A percentile compares a stretch with the other conserved stretches of the same genome.
Evolutionary conservation across 2,329 filamentous ascomycete species (phyloP).

Genomic region (Monilinia vaccinii-corymbosi): DNA sequence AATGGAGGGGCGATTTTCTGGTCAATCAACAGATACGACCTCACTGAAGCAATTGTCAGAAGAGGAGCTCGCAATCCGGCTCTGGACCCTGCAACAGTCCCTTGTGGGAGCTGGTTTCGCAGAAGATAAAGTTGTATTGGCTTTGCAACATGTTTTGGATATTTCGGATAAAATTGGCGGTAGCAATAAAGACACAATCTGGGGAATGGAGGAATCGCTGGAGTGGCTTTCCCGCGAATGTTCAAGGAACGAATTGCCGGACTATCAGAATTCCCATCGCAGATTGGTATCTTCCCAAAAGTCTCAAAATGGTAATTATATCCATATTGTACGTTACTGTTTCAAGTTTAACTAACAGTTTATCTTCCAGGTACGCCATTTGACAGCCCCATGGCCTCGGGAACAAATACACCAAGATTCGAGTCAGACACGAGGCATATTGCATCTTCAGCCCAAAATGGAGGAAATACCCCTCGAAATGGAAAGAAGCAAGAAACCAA

Average conservation of each 20-base stretch:
- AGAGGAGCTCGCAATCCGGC: constrained; percentile 67
- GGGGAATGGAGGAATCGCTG: constrained; percentile 79
- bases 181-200: constrained; percentile 56
- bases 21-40: constrained; percentile 22
- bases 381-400: constrained; percentile 28
- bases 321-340: neutral
- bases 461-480: constrained; percentile 3
- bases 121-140: constrained; percentile 50
- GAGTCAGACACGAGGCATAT: constrained; percentile 27
- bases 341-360: constrained; percentile 10
- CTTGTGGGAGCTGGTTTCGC: constrained; percentile 63
- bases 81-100: constrained; percentile 78
- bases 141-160: constrained; percentile 56
- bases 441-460: constrained; percentile 10
- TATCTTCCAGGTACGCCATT: constrained; percentile 24
- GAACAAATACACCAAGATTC: constrained; percentile 25
- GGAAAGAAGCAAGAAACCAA: constrained; percentile 16
- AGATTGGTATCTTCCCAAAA: constrained; percentile 21
- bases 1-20: constrained; percentile 51
- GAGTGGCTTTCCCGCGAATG: constrained; percentile 86
- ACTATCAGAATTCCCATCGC: constrained; percentile 49
- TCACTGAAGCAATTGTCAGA: constrained; percentile 51
- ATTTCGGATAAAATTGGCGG: constrained; percentile 53
- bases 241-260: constrained; percentile 56
- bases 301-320: constrained; percentile 25